phyloP scores from a whole-genome alignment of 805 yeast genomes.

The Barnettozyma populi region DNA sequence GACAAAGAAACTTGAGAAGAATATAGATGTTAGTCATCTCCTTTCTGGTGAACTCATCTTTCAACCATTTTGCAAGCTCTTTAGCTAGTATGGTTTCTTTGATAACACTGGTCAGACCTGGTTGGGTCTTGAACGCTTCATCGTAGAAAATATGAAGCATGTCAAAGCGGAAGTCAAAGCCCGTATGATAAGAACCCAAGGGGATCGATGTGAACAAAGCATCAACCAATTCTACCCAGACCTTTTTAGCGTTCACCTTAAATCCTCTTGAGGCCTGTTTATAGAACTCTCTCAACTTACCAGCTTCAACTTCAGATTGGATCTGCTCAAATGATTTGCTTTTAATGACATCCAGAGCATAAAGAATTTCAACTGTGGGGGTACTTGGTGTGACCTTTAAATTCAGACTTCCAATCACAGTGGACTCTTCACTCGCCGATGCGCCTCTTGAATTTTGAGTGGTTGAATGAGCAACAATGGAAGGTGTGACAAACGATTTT shows the following conservation, averaged over 20 bases:
- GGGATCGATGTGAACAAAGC: not conserved
- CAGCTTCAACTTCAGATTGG: not conserved
- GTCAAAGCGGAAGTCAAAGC: conserved; percentile 1
- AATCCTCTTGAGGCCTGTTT: not conserved
- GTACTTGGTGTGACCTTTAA: not conserved
- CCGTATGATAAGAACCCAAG: not conserved
- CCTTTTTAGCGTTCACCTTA: not conserved
- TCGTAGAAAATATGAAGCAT: not conserved
- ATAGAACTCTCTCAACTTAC: not conserved
- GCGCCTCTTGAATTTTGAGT: not conserved
- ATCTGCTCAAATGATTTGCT: not conserved
- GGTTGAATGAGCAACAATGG: not conserved
- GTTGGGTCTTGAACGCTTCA: not conserved
- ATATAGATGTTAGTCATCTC: not conserved
- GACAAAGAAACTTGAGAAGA: conserved; percentile 1
- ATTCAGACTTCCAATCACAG: not conserved
- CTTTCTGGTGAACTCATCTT: not conserved
- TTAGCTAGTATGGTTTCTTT: not conserved
- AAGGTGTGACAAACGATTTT: not conserved
- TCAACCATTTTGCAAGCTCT: not conserved
- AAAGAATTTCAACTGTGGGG: not conserved
- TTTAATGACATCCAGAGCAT: not conserved
- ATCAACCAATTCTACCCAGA: not conserved
- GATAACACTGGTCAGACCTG: not conserved
- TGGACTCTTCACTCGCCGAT: not conserved